phyloP scores from a whole-genome alignment of 1,284 basidiomycete genomes.

The Ustilago xerochloae region DNA sequence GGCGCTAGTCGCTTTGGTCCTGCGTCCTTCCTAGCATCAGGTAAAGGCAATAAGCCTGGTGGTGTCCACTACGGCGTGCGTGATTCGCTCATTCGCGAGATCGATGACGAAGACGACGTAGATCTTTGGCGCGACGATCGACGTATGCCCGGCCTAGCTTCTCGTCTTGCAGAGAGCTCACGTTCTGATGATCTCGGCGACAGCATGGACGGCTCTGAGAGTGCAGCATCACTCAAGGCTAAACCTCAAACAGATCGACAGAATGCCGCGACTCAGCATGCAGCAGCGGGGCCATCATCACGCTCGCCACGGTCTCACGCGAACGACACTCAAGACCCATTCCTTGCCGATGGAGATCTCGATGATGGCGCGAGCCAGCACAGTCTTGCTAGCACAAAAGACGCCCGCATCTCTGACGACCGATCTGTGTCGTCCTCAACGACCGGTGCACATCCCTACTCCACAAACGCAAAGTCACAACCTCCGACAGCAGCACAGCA shows the following conservation, averaged over 20 bases:
- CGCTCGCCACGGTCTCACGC: neutral
- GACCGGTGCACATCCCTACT: neutral
- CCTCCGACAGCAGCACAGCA: conserved; percentile 14
- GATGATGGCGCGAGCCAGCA: conserved; percentile 37
- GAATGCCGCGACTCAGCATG: neutral
- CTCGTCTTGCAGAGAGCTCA: conserved; percentile 35
- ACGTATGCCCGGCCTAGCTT: conserved; percentile 35
- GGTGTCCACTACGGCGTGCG: conserved; percentile 21
- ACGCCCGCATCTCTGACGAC: conserved; percentile 14
- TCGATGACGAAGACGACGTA: conserved; percentile 55
- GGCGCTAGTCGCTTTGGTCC: conserved; percentile 49
- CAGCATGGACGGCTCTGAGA: conserved; percentile 32
- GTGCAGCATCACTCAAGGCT: conserved; percentile 8
- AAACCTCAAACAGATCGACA: neutral
- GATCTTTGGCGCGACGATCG: conserved; percentile 54
- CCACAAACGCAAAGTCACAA: neutral
- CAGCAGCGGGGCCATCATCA: too few species aligned
- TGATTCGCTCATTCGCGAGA: conserved; percentile 52
- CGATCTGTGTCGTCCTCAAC: conserved; percentile 11
- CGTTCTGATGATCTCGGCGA: conserved; percentile 31
- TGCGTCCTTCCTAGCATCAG: conserved; percentile 34
- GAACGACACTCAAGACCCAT: conserved; percentile 44
- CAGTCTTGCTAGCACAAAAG: conserved; percentile 35
- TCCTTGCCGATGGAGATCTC: conserved; percentile 51
- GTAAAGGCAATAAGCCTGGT: conserved; percentile 14